phyloP scores from a whole-genome alignment of 2,329 filamentous ascomycete species.

The Epichloe aotearoae region DNA sequence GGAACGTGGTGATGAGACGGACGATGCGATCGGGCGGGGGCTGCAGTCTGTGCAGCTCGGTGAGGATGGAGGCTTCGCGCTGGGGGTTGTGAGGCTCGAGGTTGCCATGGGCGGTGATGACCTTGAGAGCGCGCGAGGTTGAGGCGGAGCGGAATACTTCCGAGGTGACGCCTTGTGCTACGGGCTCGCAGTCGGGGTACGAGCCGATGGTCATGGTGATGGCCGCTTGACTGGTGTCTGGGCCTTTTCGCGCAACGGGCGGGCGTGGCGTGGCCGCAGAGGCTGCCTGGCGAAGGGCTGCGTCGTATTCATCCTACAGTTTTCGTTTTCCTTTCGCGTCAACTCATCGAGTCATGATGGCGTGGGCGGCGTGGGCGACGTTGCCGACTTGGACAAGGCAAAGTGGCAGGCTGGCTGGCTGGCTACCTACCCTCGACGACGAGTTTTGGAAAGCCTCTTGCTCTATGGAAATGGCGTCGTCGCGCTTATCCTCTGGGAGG shows the following conservation, averaged over 20 bases:
- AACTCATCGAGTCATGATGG: neutral
- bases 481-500: constrained; percentile 17
- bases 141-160: constrained; percentile 61
- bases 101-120: constrained; percentile 62
- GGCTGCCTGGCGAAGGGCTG: constrained; percentile 14
- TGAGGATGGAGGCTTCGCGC: constrained; percentile 66
- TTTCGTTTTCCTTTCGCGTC: neutral
- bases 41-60: constrained; percentile 32
- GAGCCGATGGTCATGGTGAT: constrained; percentile 38
- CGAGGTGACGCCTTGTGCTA: constrained; percentile 64
- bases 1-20: constrained; percentile 58
- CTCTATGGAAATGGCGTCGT: constrained; percentile 51
- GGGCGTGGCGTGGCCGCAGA: neutral
- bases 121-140: constrained; percentile 57
- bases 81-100: constrained; percentile 70
- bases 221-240: constrained; percentile 12
- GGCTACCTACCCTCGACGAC: constrained; percentile 34
- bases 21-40: constrained; percentile 32
- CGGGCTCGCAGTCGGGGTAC: constrained; percentile 38
- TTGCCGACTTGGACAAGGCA: neutral
- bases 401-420: neutral
- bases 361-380: neutral
- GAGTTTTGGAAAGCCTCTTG: constrained; percentile 47
- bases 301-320: constrained; percentile 46
- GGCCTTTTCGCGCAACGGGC: no score